Conservation (phyloP, 1,284 basidiomycete genomes). For the Apiotrichum porosum region DNA sequence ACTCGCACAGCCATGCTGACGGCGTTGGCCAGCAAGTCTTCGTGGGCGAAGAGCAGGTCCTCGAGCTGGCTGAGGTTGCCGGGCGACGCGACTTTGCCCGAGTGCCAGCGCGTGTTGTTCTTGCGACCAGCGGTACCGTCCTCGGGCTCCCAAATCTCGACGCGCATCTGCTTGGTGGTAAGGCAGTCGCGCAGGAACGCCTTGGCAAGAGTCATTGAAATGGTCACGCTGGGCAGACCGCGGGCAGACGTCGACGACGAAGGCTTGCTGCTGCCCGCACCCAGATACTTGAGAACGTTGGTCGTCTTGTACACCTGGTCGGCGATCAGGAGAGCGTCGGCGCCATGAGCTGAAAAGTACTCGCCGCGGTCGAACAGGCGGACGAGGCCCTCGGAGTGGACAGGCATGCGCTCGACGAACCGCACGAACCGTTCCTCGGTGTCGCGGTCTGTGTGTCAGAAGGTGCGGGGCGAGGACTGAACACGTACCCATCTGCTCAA, state of each 20-base stretch:
- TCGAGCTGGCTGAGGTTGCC: slow-evolving; percentile 92
- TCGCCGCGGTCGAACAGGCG: slow-evolving; percentile 77
- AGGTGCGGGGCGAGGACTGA: not conserved
- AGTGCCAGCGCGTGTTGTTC: slow-evolving; percentile 64
- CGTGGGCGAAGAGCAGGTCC: slow-evolving; percentile 81
- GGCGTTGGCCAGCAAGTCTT: slow-evolving; percentile 77
- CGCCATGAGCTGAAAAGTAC: slow-evolving; percentile 83
- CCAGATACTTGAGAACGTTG: slow-evolving; percentile 77
- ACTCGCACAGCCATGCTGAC: slow-evolving; percentile 88
- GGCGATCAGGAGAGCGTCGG: slow-evolving; percentile 83
- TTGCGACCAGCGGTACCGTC: slow-evolving; percentile 58
- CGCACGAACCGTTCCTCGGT: slow-evolving; percentile 69
- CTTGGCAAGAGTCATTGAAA: slow-evolving; percentile 78
- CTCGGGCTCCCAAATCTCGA: slow-evolving; percentile 87
- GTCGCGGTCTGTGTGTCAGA: slow-evolving; percentile 50
- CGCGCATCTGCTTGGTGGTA: slow-evolving; percentile 80
- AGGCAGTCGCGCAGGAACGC: slow-evolving; percentile 83
- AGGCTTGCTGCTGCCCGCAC: slow-evolving; percentile 7
- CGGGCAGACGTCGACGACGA: slow-evolving; percentile 31
- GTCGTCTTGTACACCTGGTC: slow-evolving; percentile 73
- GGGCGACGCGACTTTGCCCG: slow-evolving; percentile 78
- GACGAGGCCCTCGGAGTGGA: slow-evolving; percentile 56
- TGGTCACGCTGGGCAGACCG: slow-evolving; percentile 67
- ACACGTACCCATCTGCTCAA: slow-evolving; percentile 40
- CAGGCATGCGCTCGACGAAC: slow-evolving; percentile 64